Conservation (phyloP, 768 basidiomycete genomes). For the Termitomyces sp. region DNA sequence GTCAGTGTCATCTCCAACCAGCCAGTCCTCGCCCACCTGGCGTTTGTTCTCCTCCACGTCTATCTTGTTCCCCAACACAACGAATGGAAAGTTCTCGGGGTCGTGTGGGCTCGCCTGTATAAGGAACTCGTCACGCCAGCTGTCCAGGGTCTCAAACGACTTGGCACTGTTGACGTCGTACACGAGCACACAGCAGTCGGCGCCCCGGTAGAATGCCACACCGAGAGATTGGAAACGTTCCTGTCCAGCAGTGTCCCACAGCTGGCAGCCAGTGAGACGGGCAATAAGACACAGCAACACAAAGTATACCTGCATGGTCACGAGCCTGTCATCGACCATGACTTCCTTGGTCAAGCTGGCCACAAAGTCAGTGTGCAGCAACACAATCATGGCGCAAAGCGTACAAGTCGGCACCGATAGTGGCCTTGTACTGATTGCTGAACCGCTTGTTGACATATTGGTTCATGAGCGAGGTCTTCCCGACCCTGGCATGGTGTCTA, state of each 20-base stretch:
- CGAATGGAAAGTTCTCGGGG: constrained; percentile 99
- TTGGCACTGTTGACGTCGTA: constrained; percentile 99
- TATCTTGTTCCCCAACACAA: constrained; percentile 99
- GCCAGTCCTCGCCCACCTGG: constrained; percentile 55
- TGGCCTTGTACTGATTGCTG: constrained; percentile 99
- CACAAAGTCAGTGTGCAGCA: constrained; percentile 15
- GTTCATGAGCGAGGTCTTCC: constrained; percentile 99
- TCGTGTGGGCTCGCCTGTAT: constrained; percentile 98
- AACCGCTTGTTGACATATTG: constrained; percentile 99
- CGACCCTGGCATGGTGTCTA: constrained; percentile 54
- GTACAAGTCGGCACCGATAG: constrained; percentile 95
- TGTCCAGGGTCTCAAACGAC: constrained; percentile 97
- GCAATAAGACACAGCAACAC: background rate
- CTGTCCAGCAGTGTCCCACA: constrained; percentile 99
- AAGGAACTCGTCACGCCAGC: constrained; percentile 99
- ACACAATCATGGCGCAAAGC: constrained; percentile 24
- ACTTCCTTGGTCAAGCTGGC: constrained; percentile 93
- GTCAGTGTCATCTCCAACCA: constrained; percentile 5
- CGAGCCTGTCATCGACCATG: constrained; percentile 95
- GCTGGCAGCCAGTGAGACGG: constrained; percentile 34
- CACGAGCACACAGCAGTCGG: constrained; percentile 98
- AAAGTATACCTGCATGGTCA: constrained; percentile 88
- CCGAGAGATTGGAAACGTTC: constrained; percentile 99
- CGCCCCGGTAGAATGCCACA: constrained; percentile 98
- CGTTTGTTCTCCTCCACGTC: constrained; percentile 99